Conservation (phyloP, 2,329 filamentous ascomycete genomes). For the Aspergillus unguis region DNA sequence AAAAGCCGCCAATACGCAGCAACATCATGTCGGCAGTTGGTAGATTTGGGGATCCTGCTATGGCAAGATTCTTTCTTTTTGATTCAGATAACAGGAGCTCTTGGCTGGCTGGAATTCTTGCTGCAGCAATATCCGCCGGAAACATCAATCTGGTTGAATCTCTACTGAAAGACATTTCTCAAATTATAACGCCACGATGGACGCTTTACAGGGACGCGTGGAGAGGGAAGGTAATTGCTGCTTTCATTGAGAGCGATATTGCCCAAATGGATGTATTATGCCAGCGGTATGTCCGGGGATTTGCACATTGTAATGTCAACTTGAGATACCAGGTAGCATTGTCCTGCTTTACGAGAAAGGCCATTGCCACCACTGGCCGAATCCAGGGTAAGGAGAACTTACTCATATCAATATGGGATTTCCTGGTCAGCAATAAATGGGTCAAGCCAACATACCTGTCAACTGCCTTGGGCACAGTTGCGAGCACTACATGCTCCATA, state of each 20-base stretch:
- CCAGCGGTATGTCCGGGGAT: not conserved
- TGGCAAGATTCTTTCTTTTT: not conserved
- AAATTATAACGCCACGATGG: no score
- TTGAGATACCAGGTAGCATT: not conserved
- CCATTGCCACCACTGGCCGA: not conserved
- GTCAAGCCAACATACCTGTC: not conserved
- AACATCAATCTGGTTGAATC: not conserved
- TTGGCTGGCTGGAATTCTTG: not conserved
- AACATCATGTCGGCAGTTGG: not conserved
- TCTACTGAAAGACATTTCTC: not conserved
- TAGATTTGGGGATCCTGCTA: not conserved
- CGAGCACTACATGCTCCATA: constrained; percentile 1
- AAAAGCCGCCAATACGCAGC: fast-evolving
- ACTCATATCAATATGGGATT: not conserved
- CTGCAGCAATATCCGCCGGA: not conserved
- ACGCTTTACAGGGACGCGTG: no score
- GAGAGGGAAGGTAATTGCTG: not conserved
- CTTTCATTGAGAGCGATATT: not conserved
- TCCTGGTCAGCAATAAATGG: not conserved
- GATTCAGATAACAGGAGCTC: no score
- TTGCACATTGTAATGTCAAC: not conserved
- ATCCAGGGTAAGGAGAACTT: not conserved
- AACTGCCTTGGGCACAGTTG: not conserved
- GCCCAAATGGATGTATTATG: not conserved
- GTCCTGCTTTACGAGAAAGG: not conserved